A percentile compares a stretch with the other conserved stretches of the same genome.
These are phyloP conservation scores for Limtongia smithiae DNA, from an alignment of 805 yeast species.

Conservation along the genomic window DNA sequence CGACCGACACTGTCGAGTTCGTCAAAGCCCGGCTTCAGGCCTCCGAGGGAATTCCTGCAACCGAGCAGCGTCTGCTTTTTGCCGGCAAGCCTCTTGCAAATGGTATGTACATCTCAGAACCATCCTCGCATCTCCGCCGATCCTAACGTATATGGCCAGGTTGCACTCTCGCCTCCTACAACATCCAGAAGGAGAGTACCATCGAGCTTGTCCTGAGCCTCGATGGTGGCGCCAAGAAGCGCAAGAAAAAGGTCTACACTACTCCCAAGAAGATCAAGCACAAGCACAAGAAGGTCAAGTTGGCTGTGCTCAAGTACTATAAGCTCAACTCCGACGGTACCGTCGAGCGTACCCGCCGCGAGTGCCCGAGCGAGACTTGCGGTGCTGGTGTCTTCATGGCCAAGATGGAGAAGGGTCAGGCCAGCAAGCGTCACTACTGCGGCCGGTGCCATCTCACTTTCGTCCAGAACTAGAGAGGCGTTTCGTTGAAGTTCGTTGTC, in stretches of 20 bases:
- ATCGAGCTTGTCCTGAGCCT: slow-evolving; percentile 93
- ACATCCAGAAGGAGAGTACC: slow-evolving; percentile 97
- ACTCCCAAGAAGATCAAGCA: slow-evolving; percentile 99
- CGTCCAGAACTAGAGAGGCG: slow-evolving; percentile 30
- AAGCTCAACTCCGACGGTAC: slow-evolving; percentile 98
- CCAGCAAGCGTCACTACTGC: slow-evolving; percentile 99
- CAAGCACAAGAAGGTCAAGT: slow-evolving; percentile 99
- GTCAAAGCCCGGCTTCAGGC: slow-evolving; percentile 96
- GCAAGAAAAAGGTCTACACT: slow-evolving; percentile 99
- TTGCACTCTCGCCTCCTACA: slow-evolving; percentile 94
- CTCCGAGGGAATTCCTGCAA: slow-evolving; percentile 97
- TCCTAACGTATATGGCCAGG: too few species aligned
- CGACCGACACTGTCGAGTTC: slow-evolving; percentile 95
- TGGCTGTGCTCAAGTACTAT: slow-evolving; percentile 99
- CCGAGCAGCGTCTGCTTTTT: slow-evolving; percentile 93
- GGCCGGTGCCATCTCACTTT: slow-evolving; percentile 98
- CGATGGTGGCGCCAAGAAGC: slow-evolving; percentile 99
- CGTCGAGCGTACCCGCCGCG: slow-evolving; percentile 98
- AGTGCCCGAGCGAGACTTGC: slow-evolving; percentile 88
- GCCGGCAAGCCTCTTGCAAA: slow-evolving; percentile 95
- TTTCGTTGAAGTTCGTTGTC: too few species aligned
- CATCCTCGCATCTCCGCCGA: too few species aligned
- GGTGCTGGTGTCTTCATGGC: slow-evolving; percentile 99
- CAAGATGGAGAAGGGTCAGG: slow-evolving; percentile 92
- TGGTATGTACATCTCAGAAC: slow-evolving; percentile 17